phyloP scores from a whole-genome alignment of 805 yeast genomes.

The Saccharomyces mikatae region DNA sequence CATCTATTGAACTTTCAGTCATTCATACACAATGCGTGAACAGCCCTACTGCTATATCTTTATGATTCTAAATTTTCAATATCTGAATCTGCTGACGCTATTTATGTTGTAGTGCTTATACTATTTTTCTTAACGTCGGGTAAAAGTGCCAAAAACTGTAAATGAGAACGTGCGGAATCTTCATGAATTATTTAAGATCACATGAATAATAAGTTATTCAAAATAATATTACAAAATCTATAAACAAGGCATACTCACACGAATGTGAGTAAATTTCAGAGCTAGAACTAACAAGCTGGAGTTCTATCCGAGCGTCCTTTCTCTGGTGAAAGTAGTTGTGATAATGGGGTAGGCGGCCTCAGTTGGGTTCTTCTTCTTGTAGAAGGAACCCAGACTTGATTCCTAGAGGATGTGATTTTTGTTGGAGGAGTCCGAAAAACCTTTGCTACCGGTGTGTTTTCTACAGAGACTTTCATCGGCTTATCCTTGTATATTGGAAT shows the following conservation, averaged over 20 bases:
- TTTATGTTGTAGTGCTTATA: not conserved
- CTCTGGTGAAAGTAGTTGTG: slow-evolving; percentile 9
- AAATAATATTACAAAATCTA: not conserved
- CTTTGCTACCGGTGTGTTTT: slow-evolving; percentile 1
- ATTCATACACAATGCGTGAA: not conserved
- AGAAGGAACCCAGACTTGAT: slow-evolving; percentile 9
- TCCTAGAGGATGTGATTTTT: not conserved
- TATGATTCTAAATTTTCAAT: not conserved
- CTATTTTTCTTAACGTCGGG: not conserved
- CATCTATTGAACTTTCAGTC: not conserved
- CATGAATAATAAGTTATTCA: not conserved
- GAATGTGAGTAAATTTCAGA: not conserved
- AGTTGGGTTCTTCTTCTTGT: slow-evolving; percentile 6
- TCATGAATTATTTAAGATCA: not conserved
- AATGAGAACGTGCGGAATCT: not conserved
- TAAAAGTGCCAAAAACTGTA: not conserved
- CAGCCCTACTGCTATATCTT: not conserved
- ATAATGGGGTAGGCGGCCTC: slow-evolving; percentile 19
- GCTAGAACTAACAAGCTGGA: not conserved
- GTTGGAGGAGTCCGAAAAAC: slow-evolving; percentile 1
- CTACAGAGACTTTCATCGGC: not conserved
- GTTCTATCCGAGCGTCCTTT: not conserved
- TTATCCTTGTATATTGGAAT: not conserved
- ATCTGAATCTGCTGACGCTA: not conserved
- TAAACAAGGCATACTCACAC: not conserved